Percentiles rank a stretch among this genome's conserved stretches.
phyloP scores from a whole-genome alignment of 805 yeast species.

The Hanseniaspora occidentalis region DNA sequence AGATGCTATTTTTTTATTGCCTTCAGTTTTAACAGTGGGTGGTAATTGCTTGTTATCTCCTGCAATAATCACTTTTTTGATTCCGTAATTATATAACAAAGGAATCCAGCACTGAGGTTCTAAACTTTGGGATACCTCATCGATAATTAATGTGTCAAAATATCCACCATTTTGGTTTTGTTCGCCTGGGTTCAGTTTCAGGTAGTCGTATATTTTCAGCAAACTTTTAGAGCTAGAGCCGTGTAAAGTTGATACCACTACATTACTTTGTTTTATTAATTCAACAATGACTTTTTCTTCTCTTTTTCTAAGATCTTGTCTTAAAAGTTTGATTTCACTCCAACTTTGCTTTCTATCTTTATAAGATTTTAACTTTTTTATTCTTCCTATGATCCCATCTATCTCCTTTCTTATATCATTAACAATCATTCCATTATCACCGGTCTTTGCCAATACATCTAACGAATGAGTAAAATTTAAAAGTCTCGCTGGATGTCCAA shows the following conservation, averaged over 20 bases:
- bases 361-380: constrained; percentile 50
- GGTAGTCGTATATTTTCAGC: constrained; percentile 32
- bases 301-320: constrained; percentile 55
- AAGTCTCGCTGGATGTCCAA: constrained; percentile 91
- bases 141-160: constrained; percentile 77
- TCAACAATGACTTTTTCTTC: constrained; percentile 53
- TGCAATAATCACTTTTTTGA: constrained; percentile 54
- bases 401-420: constrained; percentile 64
- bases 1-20: constrained; percentile 29
- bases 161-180: background rate
- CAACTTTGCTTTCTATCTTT: constrained; percentile 56
- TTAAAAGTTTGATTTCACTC: constrained; percentile 51
- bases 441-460: constrained; percentile 52
- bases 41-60: constrained; percentile 92
- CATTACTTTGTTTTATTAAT: constrained; percentile 46
- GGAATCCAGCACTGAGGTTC: constrained; percentile 99
- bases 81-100: constrained; percentile 46
- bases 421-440: constrained; percentile 47
- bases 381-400: constrained; percentile 39
- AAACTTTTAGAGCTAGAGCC: constrained; percentile 73
- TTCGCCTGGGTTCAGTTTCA: constrained; percentile 20
- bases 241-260: constrained; percentile 75
- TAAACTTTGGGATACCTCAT: constrained; percentile 87
- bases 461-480: constrained; percentile 59
- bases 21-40: constrained; percentile 65